Evolutionary conservation across 2,329 filamentous ascomycete species (phyloP), one percentile per base, ranked within the genome.

Genomic region (Aspergillus tamarii): DNA sequence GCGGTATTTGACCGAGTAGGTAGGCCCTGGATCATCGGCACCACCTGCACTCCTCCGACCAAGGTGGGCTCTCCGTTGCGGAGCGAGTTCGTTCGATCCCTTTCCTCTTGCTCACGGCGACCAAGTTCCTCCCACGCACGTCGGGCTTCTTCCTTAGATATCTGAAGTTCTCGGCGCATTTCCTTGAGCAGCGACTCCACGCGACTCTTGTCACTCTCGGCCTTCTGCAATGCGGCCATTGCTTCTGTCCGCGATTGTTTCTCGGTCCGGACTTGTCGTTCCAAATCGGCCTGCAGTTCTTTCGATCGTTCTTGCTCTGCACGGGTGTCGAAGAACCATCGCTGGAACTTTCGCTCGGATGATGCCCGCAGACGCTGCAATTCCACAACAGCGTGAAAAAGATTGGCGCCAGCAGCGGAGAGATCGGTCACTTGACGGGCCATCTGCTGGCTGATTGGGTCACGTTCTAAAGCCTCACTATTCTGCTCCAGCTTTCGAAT

Each of bases 91-190:
- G 92, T 95, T 53, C 92, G 87, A 67, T 97, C 94, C 7, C 94
- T 88, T 78, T 97, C 94, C 78, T 96, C 92, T 74, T 97, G 93
- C 78, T 98, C 95, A 58, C 93, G 88, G 58, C 94, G 87, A 28
- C 95, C 95, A 1, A 99, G 87, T 78, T 98, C 95, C 80, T 99
- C 95, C 95, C 95, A 99, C 1, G 95, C 95, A 62, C 95, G 88
- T 41, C 94, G 89, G 10, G 95, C 94, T 78, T 99, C 95, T 70
- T 97, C 94, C 74, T 97, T 97, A 45, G 94, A 96, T 65, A 99
- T 99, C 72, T 91, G 87, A 45, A 98, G 84, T 79, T 99, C 95
- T 67, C 95, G 92, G 71, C 91, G 91, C 91, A 97, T 93, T 77
- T 98, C 95, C 19, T 85, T 84, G n/a, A 96, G 86, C 70, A 93